A percentile compares a stretch with the other conserved stretches of the same genome.
phyloP scores from a whole-genome alignment of 1,139 yeast genomes.

The Candida frijolesensis region DNA sequence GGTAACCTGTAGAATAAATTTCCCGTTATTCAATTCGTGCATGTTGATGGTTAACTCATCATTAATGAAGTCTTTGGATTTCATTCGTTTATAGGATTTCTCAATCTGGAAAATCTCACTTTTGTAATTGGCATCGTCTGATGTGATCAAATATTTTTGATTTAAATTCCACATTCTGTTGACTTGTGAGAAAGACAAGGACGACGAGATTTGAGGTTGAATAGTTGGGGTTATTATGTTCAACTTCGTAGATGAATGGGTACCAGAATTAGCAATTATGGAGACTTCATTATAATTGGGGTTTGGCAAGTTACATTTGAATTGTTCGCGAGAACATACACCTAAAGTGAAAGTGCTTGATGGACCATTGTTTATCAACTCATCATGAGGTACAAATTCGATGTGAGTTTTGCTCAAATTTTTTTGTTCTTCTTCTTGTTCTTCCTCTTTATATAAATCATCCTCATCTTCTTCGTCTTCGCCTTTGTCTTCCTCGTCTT shows the following conservation, averaged over 20 bases:
- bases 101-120: conserved; percentile 76
- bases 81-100: conserved; percentile 65
- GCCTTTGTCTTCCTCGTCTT: conserved; percentile 15
- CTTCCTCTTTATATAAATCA: conserved; percentile 37
- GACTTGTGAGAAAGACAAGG: conserved; percentile 74
- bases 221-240: conserved; percentile 65
- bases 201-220: conserved; percentile 65
- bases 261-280: conserved; percentile 72
- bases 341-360: conserved; percentile 72
- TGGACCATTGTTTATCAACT: conserved; percentile 72
- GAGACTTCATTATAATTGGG: conserved; percentile 69
- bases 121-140: conserved; percentile 63
- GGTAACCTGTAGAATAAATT: conserved; percentile 73
- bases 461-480: conserved; percentile 30
- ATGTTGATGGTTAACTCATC: conserved; percentile 68
- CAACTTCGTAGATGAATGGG: conserved; percentile 55
- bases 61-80: conserved; percentile 64
- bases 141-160: conserved; percentile 65
- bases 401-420: conserved; percentile 30
- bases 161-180: conserved; percentile 74
- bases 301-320: conserved; percentile 62
- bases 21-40: conserved; percentile 60
- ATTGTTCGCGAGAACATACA: conserved; percentile 54
- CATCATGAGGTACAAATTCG: conserved; percentile 52
- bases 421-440: conserved; percentile 33